Evolutionary conservation across 75 land plant species (phyloP).

Genomic region (Azolla pinnata): DNA sequence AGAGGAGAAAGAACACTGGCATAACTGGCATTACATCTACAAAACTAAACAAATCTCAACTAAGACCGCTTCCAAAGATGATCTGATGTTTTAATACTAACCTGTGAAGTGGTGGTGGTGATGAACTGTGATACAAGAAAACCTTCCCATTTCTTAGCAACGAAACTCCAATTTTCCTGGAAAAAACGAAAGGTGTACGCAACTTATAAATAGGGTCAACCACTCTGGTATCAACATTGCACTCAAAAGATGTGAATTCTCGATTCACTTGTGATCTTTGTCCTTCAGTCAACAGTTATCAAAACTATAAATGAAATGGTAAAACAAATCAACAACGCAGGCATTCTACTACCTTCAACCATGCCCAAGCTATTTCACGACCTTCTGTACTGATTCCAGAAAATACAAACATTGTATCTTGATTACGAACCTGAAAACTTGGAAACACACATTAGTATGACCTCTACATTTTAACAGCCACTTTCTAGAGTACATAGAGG

Average conservation of each 20-base stretch:
- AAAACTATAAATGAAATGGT: neutral
- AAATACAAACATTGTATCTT: constrained; percentile 77
- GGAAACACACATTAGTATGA: neutral
- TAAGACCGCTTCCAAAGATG: too few species aligned
- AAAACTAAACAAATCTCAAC: too few species aligned
- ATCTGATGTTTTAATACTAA: too few species aligned
- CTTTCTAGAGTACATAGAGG: neutral
- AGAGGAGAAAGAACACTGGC: too few species aligned
- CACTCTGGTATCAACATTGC: too few species aligned
- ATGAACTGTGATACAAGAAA: constrained; percentile 52
- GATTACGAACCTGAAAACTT: constrained; percentile 69
- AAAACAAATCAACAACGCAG: constrained; percentile 8
- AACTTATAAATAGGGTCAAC: neutral
- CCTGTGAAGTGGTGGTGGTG: constrained; percentile 50
- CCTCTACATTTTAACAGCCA: neutral
- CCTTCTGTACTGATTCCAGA: constrained; percentile 57
- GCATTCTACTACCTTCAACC: constrained; percentile 98
- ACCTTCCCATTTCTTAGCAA: constrained; percentile 57
- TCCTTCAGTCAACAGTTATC: neutral
- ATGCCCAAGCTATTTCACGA: constrained; percentile 74
- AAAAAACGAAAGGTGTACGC: neutral
- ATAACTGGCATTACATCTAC: too few species aligned
- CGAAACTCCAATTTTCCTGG: constrained; percentile 79
- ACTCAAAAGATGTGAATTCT: too few species aligned
- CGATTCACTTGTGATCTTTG: neutral